Evolutionary conservation across 2,329 filamentous ascomycete species (phyloP).

Genomic region (Xylariaceae sp.): DNA sequence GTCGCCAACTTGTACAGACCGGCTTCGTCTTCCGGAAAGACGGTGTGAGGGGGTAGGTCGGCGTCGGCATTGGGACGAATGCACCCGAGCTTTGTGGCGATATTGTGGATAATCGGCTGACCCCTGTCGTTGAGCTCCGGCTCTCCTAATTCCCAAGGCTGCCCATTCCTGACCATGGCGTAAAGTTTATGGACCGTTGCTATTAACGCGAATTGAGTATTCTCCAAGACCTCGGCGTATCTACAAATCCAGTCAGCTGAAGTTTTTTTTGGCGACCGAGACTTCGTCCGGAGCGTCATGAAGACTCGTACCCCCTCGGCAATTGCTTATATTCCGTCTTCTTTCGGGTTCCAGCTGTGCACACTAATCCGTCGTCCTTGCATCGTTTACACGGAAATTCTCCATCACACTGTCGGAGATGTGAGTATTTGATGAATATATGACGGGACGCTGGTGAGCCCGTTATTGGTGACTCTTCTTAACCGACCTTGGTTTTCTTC

Average conservation of each 20-base stretch:
- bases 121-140: conserved; percentile 58
- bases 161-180: conserved; percentile 53
- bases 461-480: conserved; percentile 4
- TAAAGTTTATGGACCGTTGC: conserved; percentile 62
- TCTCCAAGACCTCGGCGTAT: conserved; percentile 60
- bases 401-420: conserved; percentile 49
- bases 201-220: conserved; percentile 59
- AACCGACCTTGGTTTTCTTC: conserved; percentile 63
- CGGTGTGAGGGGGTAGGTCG: conserved; percentile 50
- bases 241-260: conserved; percentile 31
- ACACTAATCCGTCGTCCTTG: conserved; percentile 59
- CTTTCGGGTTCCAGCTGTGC: conserved; percentile 57
- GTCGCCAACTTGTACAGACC: conserved; percentile 52
- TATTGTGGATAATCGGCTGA: conserved; percentile 60
- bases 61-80: conserved; percentile 58
- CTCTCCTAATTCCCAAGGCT: conserved; percentile 57
- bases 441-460: background rate
- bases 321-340: conserved; percentile 66
- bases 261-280: background rate
- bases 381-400: conserved; percentile 62
- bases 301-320: conserved; percentile 48
- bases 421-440: conserved; percentile 9
- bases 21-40: conserved; percentile 57
- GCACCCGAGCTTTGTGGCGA: conserved; percentile 58
- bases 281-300: background rate